Evolutionary conservation across 441 rosid species (phyloP).

Genomic region (Gossypium armourianum): DNA sequence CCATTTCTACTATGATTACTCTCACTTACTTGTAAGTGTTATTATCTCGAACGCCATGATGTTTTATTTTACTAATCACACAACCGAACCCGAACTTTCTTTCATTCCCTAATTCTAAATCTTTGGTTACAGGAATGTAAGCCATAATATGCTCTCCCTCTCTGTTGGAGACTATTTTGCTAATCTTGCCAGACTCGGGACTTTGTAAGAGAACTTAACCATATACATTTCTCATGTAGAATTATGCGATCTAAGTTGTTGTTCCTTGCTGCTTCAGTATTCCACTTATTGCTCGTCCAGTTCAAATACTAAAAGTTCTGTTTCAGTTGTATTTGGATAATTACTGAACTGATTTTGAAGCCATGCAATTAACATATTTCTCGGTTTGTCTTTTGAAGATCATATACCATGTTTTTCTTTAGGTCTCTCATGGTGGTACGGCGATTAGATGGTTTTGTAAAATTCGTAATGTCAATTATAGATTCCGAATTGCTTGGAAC

Average conservation of each 20-base stretch:
- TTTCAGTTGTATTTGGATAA: neutral
- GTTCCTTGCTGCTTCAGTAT: neutral
- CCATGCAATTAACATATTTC: neutral
- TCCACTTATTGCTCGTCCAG: neutral
- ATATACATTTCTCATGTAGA: neutral
- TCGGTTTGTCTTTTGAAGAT: neutral
- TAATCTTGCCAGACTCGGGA: conserved; percentile 38
- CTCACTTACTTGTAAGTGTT: conserved; percentile 64
- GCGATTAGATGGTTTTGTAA: neutral
- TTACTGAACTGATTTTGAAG: neutral
- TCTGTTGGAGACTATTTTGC: conserved; percentile 63
- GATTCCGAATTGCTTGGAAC: neutral
- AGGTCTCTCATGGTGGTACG: neutral
- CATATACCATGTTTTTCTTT: neutral
- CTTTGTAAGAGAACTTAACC: conserved; percentile 49
- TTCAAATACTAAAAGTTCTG: neutral
- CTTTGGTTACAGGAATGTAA: conserved; percentile 54
- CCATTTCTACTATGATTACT: conserved; percentile 57
- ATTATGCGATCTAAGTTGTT: neutral
- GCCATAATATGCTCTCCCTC: conserved; percentile 60
- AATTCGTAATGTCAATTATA: neutral
- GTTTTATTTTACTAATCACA: conserved; percentile 7
- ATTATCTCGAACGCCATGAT: conserved; percentile 17
- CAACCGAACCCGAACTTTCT: conserved; percentile 9
- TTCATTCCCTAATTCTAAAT: conserved; percentile 14